Percentiles rank a stretch among this genome's conserved stretches.
Evolutionary conservation across 805 yeast species (phyloP).

Genomic region (Wickerhamiella parazyma): DNA sequence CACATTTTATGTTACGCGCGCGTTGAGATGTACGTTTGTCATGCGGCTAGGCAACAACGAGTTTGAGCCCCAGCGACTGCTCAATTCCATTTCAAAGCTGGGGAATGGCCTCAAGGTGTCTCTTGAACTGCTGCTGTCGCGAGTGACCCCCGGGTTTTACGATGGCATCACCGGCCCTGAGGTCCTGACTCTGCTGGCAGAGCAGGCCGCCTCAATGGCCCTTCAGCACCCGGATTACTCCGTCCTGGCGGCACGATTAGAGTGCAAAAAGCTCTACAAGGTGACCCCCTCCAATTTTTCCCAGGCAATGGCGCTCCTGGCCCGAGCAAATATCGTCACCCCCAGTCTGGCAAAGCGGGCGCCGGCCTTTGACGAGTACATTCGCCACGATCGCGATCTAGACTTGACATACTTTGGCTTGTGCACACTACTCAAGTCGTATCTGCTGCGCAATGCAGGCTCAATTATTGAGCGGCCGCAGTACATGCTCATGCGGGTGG

Average conservation of each 20-base stretch:
- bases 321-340: slow-evolving; percentile 49
- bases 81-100: background rate
- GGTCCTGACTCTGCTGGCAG: slow-evolving; percentile 45
- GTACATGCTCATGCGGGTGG: slow-evolving; percentile 71
- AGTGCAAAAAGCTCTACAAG: slow-evolving; percentile 76
- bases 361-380: slow-evolving; percentile 32
- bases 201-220: slow-evolving; percentile 90
- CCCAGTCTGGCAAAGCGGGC: slow-evolving; percentile 34
- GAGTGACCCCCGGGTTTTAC: slow-evolving; percentile 81
- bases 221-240: slow-evolving; percentile 94
- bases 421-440: slow-evolving; percentile 70
- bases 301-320: slow-evolving; percentile 50
- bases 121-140: slow-evolving; percentile 74
- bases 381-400: slow-evolving; percentile 57
- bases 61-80: background rate
- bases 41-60: slow-evolving; percentile 1
- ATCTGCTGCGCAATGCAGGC: slow-evolving; percentile 41
- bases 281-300: slow-evolving; percentile 73
- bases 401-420: slow-evolving; percentile 72
- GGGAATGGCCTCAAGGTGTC: slow-evolving; percentile 43
- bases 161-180: slow-evolving; percentile 70
- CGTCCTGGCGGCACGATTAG: slow-evolving; percentile 67
- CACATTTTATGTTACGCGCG: background rate
- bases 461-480: slow-evolving; percentile 78
- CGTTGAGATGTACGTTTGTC: background rate